These are phyloP conservation scores for Borealophlyctis nickersoniae DNA, from an alignment of 192 early-diverging fungal genomes.

Conservation along the genomic window DNA sequence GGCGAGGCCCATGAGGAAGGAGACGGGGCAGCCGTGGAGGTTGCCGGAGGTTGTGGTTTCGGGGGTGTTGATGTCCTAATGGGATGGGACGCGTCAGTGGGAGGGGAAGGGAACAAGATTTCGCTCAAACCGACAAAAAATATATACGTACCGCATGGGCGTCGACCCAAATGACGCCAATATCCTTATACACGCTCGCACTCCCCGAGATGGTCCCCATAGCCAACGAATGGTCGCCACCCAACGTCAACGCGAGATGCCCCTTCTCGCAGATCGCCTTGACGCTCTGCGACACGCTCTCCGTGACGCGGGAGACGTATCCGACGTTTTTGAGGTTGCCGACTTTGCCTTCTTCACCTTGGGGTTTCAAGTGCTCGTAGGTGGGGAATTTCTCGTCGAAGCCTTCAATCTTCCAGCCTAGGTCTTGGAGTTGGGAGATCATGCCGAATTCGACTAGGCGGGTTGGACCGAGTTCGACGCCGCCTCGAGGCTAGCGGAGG, in stretches of 20 bases:
- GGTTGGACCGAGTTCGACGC: constrained; percentile 85
- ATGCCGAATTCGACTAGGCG: constrained; percentile 82
- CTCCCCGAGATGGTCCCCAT: constrained; percentile 85
- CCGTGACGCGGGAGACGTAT: constrained; percentile 76
- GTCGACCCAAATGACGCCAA: constrained; percentile 93
- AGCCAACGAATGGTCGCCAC: constrained; percentile 93
- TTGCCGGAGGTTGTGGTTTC: constrained; percentile 84
- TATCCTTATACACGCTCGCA: constrained; percentile 68
- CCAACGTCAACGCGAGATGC: constrained; percentile 84
- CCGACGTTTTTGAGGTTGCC: constrained; percentile 81
- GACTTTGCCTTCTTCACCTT: constrained; percentile 71
- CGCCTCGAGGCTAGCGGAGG: constrained; percentile 68
- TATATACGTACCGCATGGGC: constrained; percentile 74
- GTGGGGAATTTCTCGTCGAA: constrained; percentile 66
- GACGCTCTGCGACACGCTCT: constrained; percentile 64
- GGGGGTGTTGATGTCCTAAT: constrained; percentile 81
- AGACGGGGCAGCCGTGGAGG: constrained; percentile 92
- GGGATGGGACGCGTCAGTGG: background rate
- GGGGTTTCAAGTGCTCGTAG: constrained; percentile 65
- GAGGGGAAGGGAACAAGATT: background rate
- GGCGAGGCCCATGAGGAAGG: constrained; percentile 82
- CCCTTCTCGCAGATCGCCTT: constrained; percentile 58
- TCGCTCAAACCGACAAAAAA: background rate
- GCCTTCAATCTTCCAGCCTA: constrained; percentile 78
- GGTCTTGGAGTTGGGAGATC: constrained; percentile 72